Conservation (phyloP, 768 basidiomycete genomes). For the Lactifluus echinatus region DNA sequence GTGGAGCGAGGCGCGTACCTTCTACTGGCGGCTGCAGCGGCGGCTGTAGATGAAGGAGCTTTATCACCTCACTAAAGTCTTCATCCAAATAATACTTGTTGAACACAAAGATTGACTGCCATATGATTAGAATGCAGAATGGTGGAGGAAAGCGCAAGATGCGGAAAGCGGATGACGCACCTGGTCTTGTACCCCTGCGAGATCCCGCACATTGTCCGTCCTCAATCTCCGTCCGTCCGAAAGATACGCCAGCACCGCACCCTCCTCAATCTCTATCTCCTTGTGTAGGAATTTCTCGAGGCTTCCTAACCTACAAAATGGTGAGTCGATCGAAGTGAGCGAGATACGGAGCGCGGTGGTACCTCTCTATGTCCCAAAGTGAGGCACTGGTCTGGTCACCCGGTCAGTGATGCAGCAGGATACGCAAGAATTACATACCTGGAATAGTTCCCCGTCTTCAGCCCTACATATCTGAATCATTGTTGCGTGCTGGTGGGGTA, state of each 20-base stretch:
- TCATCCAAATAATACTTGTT: conserved; percentile 74
- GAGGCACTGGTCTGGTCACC: conserved; percentile 44
- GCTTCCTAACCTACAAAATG: conserved; percentile 42
- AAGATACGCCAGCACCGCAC: conserved; percentile 66
- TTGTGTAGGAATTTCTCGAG: conserved; percentile 66
- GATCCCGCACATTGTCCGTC: conserved; percentile 63
- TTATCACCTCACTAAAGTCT: conserved; percentile 55
- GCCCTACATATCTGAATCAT: conserved; percentile 37
- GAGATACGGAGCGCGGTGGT: conserved; percentile 17
- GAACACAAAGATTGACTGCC: conserved; percentile 69
- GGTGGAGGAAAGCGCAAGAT: not conserved
- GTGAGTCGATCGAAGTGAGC: not conserved
- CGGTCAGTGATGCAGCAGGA: not conserved
- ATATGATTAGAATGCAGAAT: not conserved
- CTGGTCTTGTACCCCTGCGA: conserved; percentile 69
- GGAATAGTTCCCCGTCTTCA: conserved; percentile 33
- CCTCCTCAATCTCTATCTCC: conserved; percentile 62
- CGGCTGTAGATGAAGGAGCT: conserved; percentile 51
- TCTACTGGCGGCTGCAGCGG: conserved; percentile 63
- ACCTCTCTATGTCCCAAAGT: conserved; percentile 74
- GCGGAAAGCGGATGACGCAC: conserved; percentile 32
- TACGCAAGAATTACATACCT: conserved; percentile 21
- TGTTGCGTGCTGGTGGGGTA: not conserved
- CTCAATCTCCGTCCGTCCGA: conserved; percentile 70
- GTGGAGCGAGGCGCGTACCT: conserved; percentile 34